Base-by-base conservation (phyloP, 345 rosid species). In the Euphorbia pulcherrima region DNA sequence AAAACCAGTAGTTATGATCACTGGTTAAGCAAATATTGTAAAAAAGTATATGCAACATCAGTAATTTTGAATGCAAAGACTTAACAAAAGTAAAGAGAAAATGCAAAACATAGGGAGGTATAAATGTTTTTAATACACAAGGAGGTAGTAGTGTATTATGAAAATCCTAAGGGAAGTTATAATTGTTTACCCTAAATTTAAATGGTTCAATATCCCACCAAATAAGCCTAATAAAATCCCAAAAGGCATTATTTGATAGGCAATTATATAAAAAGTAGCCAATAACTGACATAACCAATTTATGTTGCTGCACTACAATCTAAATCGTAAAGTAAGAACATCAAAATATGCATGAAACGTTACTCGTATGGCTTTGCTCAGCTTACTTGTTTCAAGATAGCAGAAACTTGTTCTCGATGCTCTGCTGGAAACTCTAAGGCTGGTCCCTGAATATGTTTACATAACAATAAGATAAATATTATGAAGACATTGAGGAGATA, bases 321-420 rank as follows among this genome's bases (percentile, higher is more conserved):
- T 30, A 52, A 33, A 70, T 8, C 57, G 39, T 14, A 30, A 28
- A 59, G 11, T 63, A 13, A 59, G 59, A 59, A 23, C 67, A 53
- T 29, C 56, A 37, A 48, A 18, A 17, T 6, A 23, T 28, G 6
- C 7, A 16, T 41, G 8, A 24, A 24, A 64, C 9, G 58, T 24
- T 17, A 48, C 50, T 60, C 33, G 33, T 11, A 44, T 23, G 60
- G 40, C 20, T 54, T 23, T 8, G 28, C 6, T 58, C 59, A 69
- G 68, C 83, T 67, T 75, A 89, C 88, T 14, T 80, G 68, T 68
- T 75, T 82, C 39, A 67, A 70, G 39, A 77, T 64, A 62, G 86
- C 54, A 69, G 78, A 51, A 35, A 72, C 72, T 55, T 69, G 59
- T 24, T 75, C 77, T 3, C 71, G 11, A 8, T 56, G 40, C 41